phyloP scores from a whole-genome alignment of 805 yeast species.

The Saccharomycodes ludwigii region DNA sequence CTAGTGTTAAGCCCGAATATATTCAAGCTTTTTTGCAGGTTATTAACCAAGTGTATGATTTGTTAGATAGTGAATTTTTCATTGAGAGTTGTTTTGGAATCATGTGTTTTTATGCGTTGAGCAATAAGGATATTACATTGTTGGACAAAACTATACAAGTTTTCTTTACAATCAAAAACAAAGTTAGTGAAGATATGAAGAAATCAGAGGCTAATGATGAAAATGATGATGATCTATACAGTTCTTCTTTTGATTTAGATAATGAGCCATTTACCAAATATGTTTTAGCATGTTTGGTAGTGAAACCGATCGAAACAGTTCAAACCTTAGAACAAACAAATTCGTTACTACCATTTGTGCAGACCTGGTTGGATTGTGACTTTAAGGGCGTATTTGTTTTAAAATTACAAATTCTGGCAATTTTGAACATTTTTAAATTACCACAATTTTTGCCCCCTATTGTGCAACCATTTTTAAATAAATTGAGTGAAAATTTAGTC shows the following conservation, averaged over 20 bases:
- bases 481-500: conserved; percentile 41
- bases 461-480: conserved; percentile 28
- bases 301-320: conserved; percentile 47
- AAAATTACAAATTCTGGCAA: conserved; percentile 59
- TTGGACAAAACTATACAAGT: conserved; percentile 15
- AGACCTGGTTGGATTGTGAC: conserved; percentile 48
- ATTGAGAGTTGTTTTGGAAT: conserved; percentile 26
- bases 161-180: conserved; percentile 1
- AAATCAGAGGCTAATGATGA: conserved; percentile 20
- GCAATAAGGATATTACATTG: conserved; percentile 22
- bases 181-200: conserved; percentile 8
- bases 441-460: conserved; percentile 27
- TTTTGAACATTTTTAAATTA: conserved; percentile 36
- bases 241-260: conserved; percentile 18
- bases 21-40: too few relatives aligned
- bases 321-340: conserved; percentile 34
- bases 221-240: conserved; percentile 6
- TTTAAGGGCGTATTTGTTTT: conserved; percentile 65
- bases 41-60: too few relatives aligned
- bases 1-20: too few relatives aligned
- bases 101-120: conserved; percentile 18
- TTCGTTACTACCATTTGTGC: conserved; percentile 37
- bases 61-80: conserved; percentile 23
- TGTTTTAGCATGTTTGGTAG: conserved; percentile 48
- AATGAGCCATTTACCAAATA: conserved; percentile 43